Evolutionary conservation across 2,329 filamentous ascomycete genomes (phyloP).

Genomic region (Botrytis cinerea): DNA sequence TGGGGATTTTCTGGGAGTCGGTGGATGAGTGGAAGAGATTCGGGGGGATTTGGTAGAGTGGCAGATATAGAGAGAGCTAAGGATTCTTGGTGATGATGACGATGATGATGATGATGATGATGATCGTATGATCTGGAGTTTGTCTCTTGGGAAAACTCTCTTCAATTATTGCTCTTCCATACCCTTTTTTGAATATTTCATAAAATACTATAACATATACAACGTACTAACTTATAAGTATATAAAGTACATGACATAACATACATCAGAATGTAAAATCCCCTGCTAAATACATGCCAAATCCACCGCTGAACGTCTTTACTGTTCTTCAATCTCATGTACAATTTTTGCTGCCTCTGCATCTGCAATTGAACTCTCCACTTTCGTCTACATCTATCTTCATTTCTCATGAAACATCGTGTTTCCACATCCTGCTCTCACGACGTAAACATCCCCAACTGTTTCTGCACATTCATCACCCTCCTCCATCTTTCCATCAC

Average conservation of each 20-base stretch:
- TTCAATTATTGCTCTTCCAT: neutral
- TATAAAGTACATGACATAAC: slow-evolving; percentile 7
- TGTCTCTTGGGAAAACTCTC: neutral
- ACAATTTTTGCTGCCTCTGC: slow-evolving; percentile 2
- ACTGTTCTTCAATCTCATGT: neutral
- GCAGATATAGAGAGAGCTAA: no score
- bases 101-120: neutral
- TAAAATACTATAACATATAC: neutral
- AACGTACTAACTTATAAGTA: neutral
- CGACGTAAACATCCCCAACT: slow-evolving; percentile 25
- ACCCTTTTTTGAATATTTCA: neutral
- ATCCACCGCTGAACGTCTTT: neutral
- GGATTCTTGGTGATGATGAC: neutral
- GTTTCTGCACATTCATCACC: slow-evolving; percentile 26
- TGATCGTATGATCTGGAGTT: neutral
- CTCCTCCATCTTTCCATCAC: slow-evolving; percentile 36
- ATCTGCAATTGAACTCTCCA: neutral
- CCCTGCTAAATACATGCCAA: slow-evolving; percentile 10
- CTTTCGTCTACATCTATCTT: neutral
- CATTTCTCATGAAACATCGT: neutral
- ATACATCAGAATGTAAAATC: slow-evolving; percentile 15
- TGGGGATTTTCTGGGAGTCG: neutral
- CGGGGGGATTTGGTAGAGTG: neutral
- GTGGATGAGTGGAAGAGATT: neutral
- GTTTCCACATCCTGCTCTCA: neutral